Evolutionary conservation across 768 basidiomycete genomes (phyloP).

Genomic region (Crucibulum laeve): DNA sequence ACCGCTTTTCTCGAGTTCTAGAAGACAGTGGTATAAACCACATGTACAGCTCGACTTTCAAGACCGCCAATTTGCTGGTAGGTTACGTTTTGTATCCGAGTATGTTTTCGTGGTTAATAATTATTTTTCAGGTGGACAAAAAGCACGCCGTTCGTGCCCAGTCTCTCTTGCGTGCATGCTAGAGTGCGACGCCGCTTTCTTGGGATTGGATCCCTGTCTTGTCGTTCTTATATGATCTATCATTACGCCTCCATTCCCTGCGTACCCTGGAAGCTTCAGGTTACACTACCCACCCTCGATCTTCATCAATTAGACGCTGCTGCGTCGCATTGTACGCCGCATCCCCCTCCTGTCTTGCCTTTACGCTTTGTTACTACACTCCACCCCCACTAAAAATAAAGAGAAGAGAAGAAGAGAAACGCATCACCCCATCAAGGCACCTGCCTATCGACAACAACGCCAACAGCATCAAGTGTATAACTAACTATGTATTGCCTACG

Average conservation of each 20-base stretch:
- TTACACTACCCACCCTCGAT: no score
- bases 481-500: no score
- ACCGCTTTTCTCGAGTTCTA: conserved; percentile 69
- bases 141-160: conserved; percentile 52
- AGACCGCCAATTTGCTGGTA: conserved; percentile 77
- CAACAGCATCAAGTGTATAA: background rate
- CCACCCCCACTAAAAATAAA: no score
- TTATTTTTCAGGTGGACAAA: conserved; percentile 45
- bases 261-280: background rate
- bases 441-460: no score
- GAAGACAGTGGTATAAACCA: conserved; percentile 75
- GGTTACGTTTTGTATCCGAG: conserved; percentile 9
- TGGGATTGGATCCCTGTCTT: background rate
- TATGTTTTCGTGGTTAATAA: conserved; percentile 2
- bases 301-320: no score
- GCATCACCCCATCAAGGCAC: no score
- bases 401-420: no score
- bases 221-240: background rate
- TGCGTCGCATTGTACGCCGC: no score
- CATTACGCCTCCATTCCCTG: background rate
- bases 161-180: conserved; percentile 55
- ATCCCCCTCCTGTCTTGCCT: no score
- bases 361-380: no score
- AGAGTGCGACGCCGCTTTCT: conserved; percentile 11
- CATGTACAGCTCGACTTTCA: conserved; percentile 83